These are phyloP conservation scores for Aspergillus leporis DNA, from an alignment of 495 filamentous ascomycete species.

Conservation along the genomic window DNA sequence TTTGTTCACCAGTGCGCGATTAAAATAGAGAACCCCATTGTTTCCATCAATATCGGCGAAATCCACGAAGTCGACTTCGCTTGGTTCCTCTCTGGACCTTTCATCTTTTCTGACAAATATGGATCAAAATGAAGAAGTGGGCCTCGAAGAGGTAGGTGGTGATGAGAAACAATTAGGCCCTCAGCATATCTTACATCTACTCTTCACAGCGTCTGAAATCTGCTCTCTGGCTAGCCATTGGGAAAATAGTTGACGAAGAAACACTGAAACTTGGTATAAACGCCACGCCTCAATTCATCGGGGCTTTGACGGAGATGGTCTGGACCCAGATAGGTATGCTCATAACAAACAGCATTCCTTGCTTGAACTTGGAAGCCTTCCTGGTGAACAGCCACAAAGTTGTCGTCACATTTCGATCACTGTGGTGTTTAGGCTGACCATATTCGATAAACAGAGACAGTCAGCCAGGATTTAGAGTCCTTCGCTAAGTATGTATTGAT, in stretches of 20 bases:
- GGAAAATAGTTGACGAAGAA: constrained; percentile 88
- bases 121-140: constrained; percentile 40
- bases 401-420: constrained; percentile 2
- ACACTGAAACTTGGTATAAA: constrained; percentile 73
- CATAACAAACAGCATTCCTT: constrained; percentile 12
- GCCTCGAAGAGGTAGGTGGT: constrained; percentile 41
- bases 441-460: constrained; percentile 55
- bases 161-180: not conserved
- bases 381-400: not conserved
- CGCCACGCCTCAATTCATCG: constrained; percentile 95
- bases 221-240: constrained; percentile 88
- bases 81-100: not conserved
- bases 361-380: not conserved
- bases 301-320: constrained; percentile 84
- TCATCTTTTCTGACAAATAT: constrained; percentile 17
- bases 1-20: not conserved
- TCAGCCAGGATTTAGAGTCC: constrained; percentile 71
- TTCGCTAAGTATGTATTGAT: constrained; percentile 64
- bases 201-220: constrained; percentile 76
- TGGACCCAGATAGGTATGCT: constrained; percentile 82
- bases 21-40: not conserved
- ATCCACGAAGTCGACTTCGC: not conserved
- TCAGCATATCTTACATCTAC: not conserved
- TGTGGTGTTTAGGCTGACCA: constrained; percentile 3
- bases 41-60: not conserved